Base-by-base conservation (phyloP, 306 rosid species). In the Quercus gilva region DNA sequence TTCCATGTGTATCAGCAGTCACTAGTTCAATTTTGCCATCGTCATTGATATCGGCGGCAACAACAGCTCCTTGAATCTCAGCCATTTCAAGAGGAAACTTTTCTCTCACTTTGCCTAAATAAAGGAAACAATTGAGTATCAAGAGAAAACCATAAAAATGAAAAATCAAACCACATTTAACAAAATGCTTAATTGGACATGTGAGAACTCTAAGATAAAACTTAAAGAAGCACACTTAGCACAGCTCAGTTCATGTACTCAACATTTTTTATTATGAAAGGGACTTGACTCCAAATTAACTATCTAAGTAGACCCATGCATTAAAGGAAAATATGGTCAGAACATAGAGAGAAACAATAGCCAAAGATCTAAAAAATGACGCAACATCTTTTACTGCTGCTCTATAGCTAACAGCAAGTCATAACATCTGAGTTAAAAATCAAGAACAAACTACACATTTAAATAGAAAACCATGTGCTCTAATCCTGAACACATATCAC, bases 41-140 rank as follows among this genome's bases (percentile, higher is more conserved):
- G 51, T 95, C 99, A 87, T 95, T 95, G 83, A 95, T 85, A 80
- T 95, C 99, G 78, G 99, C 97, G 9, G 99, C 99, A 88, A 87
- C 87, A 74, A 93, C 94, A 45, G 88, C 89, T 76, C 90, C 99
- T 84, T 89, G 98, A 84, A 95, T 95, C 87, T 95, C 98, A 41
- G 98, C 99, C 98, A 95, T 95, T 87, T 95, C 92, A 85, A 93
- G 99, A 68, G 99, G 99, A 82, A 95, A 95, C 69, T 95, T 95
- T 57, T 87, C 88, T 89, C 98, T 93, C 58, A 90, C 86, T 88
- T 93, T 91, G 70, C 99, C 99, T 95, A 84, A 79, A 83, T 80
- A 83, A 74, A 77, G 60, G 75, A 75, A 79, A 61, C 26, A 84
- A 73, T 65, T 76, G 61, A 85, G 72, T 55, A 57, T 51, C 61